Conservation (phyloP, 768 basidiomycete genomes). For the Punctularia strigosozonata region DNA sequence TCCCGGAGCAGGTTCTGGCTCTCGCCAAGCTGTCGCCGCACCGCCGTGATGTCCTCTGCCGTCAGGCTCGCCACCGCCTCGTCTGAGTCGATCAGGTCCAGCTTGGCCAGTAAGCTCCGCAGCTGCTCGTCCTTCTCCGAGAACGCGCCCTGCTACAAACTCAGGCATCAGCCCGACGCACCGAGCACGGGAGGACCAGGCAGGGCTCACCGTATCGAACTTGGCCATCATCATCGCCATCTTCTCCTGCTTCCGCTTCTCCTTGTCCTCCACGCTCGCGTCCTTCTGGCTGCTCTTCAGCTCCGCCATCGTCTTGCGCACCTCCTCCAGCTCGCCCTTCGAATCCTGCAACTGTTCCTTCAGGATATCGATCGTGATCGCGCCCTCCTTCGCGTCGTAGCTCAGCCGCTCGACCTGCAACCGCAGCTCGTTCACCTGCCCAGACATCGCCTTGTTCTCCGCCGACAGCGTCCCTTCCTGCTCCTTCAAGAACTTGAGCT, state of each 20-base stretch:
- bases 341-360: constrained; percentile 90
- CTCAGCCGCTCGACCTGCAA: constrained; percentile 85
- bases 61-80: constrained; percentile 44
- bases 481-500: constrained; percentile 82
- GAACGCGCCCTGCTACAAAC: constrained; percentile 71
- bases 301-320: constrained; percentile 68
- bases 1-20: constrained; percentile 79
- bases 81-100: constrained; percentile 69
- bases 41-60: constrained; percentile 65
- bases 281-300: constrained; percentile 76
- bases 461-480: constrained; percentile 70
- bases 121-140: constrained; percentile 94
- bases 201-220: constrained; percentile 76
- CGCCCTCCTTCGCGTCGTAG: constrained; percentile 92
- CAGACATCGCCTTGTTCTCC: constrained; percentile 93
- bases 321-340: constrained; percentile 79
- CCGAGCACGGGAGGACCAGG: constrained; percentile 2
- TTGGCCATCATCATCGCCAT: constrained; percentile 99
- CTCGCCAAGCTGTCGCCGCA: constrained; percentile 82
- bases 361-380: constrained; percentile 87
- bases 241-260: constrained; percentile 98
- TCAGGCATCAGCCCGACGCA: background rate
- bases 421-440: constrained; percentile 85
- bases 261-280: constrained; percentile 88
- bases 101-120: constrained; percentile 69